Conservation (phyloP, 768 basidiomycete genomes). For the Amanita muscaria region DNA sequence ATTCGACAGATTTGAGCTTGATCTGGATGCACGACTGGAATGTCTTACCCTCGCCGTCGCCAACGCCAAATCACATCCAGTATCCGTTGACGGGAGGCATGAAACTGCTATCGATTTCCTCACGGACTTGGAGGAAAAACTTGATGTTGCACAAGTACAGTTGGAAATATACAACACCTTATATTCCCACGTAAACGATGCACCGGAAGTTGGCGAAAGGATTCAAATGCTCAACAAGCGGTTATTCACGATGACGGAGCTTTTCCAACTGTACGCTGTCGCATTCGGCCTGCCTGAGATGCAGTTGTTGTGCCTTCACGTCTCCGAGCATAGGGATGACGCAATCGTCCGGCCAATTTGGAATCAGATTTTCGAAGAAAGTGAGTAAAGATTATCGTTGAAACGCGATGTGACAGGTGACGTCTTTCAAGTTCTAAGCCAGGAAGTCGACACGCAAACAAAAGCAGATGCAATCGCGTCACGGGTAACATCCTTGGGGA, state of each 20-base stretch:
- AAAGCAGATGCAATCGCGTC: constrained; percentile 55
- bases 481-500: constrained; percentile 63
- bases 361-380: constrained; percentile 78
- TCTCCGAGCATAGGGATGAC: constrained; percentile 88
- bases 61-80: constrained; percentile 92
- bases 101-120: constrained; percentile 93
- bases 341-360: constrained; percentile 77
- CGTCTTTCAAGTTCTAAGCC: constrained; percentile 39
- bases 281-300: constrained; percentile 78
- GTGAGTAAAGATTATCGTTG: constrained; percentile 30
- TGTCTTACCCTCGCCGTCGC: constrained; percentile 91
- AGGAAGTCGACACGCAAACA: constrained; percentile 42
- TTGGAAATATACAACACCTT: constrained; percentile 78
- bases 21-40: constrained; percentile 72
- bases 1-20: constrained; percentile 47
- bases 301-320: constrained; percentile 85
- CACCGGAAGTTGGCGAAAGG: constrained; percentile 53
- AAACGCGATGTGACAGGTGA: constrained; percentile 1
- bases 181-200: constrained; percentile 49
- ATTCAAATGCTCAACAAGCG: constrained; percentile 49
- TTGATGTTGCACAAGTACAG: constrained; percentile 96
- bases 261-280: constrained; percentile 83
- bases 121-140: constrained; percentile 90
- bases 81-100: constrained; percentile 66
- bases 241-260: constrained; percentile 80